Percentiles rank a stretch among this genome's conserved stretches.
Conservation (phyloP, 768 basidiomycete genomes). For the Tremella mesenterica region DNA sequence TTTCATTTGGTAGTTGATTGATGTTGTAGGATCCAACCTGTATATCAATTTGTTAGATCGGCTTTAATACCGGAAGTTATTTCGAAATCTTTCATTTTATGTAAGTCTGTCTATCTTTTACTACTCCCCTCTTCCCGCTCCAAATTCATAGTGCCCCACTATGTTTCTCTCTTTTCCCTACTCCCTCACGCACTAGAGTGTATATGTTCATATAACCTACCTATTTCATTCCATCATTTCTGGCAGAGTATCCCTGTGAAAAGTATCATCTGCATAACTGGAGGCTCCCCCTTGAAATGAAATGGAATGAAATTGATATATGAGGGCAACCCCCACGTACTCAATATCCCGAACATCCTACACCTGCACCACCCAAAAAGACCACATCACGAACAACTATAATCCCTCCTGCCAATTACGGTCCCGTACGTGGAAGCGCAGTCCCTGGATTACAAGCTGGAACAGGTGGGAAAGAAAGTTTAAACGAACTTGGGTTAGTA, state of each 20-base stretch:
- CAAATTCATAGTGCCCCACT: not conserved
- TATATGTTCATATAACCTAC: not conserved
- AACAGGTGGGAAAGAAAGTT: slow-evolving; percentile 29
- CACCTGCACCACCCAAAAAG: slow-evolving; percentile 16
- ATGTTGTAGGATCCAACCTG: slow-evolving; percentile 36
- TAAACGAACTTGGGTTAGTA: slow-evolving; percentile 38
- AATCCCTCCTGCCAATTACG: slow-evolving; percentile 33
- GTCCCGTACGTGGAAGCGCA: slow-evolving; percentile 17
- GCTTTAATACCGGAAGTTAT: slow-evolving; percentile 20
- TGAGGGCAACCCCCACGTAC: slow-evolving; percentile 37
- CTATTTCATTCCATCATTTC: not conserved
- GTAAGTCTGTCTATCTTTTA: slow-evolving; percentile 15
- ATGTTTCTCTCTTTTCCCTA: not conserved
- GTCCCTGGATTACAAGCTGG: slow-evolving; percentile 27
- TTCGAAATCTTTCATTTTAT: slow-evolving; percentile 36
- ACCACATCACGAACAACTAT: slow-evolving; percentile 16
- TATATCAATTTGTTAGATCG: slow-evolving; percentile 39
- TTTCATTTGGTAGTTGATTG: not conserved
- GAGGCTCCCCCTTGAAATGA: too few species aligned
- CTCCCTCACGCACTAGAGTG: not conserved
- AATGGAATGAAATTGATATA: not conserved
- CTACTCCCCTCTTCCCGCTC: not conserved
- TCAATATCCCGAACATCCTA: slow-evolving; percentile 38
- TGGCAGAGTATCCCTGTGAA: too few species aligned
- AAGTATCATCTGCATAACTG: not conserved